A percentile compares a stretch with the other conserved stretches of the same genome.
phyloP scores from a whole-genome alignment of 805 yeast species.

The Wickerhamiella lipophila region DNA sequence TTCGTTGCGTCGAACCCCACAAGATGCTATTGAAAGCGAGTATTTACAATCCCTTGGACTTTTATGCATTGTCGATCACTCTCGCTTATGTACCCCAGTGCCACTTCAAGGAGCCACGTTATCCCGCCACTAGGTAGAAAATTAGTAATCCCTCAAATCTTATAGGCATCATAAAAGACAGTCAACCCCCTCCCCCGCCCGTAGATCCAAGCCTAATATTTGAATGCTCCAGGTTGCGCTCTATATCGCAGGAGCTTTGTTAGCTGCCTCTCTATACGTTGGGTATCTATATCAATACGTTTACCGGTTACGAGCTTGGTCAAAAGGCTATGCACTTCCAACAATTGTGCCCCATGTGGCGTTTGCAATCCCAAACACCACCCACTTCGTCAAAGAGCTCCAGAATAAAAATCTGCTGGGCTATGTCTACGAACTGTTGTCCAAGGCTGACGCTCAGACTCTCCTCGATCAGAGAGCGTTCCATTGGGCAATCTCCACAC shows the following conservation, averaged over 20 bases:
- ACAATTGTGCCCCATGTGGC: background rate
- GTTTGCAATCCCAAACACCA: constrained; percentile 3
- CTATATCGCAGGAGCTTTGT: background rate
- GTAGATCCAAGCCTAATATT: no score
- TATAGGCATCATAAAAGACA: background rate
- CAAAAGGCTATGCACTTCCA: background rate
- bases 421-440: background rate
- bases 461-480: constrained; percentile 26
- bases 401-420: background rate
- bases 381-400: background rate
- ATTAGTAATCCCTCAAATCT: background rate
- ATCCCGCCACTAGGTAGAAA: background rate
- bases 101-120: background rate
- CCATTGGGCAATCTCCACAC: constrained; percentile 24
- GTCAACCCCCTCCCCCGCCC: background rate
- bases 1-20: no score
- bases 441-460: background rate
- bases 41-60: no score
- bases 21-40: no score
- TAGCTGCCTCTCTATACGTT: background rate
- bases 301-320: constrained; percentile 1
- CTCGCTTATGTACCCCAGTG: background rate
- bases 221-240: background rate
- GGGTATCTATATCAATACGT: background rate
- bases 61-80: background rate